Percentiles rank a stretch among this genome's conserved stretches.
Conservation (phyloP, 306 rosid species). For the Medicago ruthenica region DNA sequence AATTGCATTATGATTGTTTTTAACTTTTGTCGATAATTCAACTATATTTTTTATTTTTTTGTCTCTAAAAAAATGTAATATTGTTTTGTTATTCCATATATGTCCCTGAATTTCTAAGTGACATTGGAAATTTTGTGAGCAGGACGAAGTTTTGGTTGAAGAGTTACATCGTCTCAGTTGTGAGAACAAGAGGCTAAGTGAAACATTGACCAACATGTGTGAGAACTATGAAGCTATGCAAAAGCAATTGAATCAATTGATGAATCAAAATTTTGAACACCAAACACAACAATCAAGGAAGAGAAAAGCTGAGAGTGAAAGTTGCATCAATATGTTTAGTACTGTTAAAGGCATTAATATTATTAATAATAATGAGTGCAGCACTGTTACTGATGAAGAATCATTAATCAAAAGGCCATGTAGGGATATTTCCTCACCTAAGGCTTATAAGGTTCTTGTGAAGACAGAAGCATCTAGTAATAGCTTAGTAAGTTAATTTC, state of each 20-base stretch:
- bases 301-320: conserved; percentile 57
- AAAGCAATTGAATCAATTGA: conserved; percentile 51
- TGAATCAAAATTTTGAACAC: conserved; percentile 31
- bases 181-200: conserved; percentile 70
- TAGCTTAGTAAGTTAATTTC: conserved; percentile 60
- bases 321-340: conserved; percentile 22
- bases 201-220: conserved; percentile 50
- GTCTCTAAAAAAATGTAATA: no score
- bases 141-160: conserved; percentile 48
- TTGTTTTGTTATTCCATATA: not conserved
- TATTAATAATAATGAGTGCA: conserved; percentile 44
- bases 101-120: not conserved
- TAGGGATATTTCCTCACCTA: conserved; percentile 47
- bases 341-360: not conserved
- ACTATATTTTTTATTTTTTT: no score
- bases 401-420: conserved; percentile 48
- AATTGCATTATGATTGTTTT: not conserved
- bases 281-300: conserved; percentile 41
- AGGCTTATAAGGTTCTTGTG: conserved; percentile 63
- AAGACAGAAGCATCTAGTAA: conserved; percentile 63
- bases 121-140: not conserved
- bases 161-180: conserved; percentile 59
- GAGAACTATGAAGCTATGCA: conserved; percentile 56
- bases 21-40: not conserved
- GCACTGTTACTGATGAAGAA: conserved; percentile 59